A percentile compares a stretch with the other conserved stretches of the same genome.
Evolutionary conservation across 371 early-diverging fungal species (phyloP).

Genomic region (Parasitella parasitica): DNA sequence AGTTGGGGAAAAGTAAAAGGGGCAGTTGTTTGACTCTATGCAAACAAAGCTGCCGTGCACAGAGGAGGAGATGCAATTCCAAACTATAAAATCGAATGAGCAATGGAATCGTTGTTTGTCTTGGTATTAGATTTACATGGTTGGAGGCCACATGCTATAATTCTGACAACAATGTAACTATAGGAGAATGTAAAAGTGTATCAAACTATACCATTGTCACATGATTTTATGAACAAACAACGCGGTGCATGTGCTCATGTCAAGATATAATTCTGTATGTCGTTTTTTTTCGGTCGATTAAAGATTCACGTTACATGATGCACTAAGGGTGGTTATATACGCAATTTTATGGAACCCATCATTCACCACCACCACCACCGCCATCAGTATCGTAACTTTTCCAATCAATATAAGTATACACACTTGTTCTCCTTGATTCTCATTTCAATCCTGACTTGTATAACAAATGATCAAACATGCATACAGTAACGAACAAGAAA

Average conservation of each 20-base stretch:
- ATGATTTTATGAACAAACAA: neutral
- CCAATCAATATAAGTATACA: neutral
- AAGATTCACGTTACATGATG: neutral
- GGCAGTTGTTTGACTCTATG: neutral
- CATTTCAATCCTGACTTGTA: neutral
- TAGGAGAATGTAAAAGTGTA: neutral
- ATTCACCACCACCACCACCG: neutral
- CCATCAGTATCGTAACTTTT: neutral
- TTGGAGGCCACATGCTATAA: neutral
- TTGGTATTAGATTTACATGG: neutral
- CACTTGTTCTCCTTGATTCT: neutral
- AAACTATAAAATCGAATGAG: neutral
- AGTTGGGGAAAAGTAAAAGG: neutral
- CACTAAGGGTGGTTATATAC: neutral
- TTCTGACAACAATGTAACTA: neutral
- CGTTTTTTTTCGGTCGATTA: neutral
- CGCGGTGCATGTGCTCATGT: neutral
- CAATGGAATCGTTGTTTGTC: neutral
- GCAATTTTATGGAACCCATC: neutral
- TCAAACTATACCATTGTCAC: neutral
- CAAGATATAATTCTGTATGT: neutral
- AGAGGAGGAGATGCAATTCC: neutral
- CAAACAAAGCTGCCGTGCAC: constrained; percentile 4
- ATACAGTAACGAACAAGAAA: neutral
- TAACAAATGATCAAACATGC: neutral